These are phyloP conservation scores for Elsinoe batatas DNA, from an alignment of 2,329 filamentous ascomycete genomes.

Conservation along the genomic window DNA sequence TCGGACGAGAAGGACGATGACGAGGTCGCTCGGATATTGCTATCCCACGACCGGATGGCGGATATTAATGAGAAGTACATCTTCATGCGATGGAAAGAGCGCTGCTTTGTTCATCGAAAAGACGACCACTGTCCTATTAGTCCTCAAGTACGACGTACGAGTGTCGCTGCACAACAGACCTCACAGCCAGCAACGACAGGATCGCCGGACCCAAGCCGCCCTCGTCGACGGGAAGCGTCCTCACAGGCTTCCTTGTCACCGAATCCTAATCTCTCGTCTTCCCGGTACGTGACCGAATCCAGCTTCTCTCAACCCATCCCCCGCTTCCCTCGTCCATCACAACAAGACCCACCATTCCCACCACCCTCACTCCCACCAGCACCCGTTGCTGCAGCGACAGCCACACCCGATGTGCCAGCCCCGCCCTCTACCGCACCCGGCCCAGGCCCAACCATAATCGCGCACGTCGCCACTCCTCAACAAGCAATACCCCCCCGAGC, in stretches of 20 bases:
- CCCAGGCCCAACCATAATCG: constrained; percentile 4
- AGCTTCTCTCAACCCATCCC: constrained; percentile 10
- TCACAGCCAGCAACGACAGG: neutral
- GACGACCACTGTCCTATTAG: constrained; percentile 19
- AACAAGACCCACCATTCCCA: constrained; percentile 2
- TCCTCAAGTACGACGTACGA: constrained; percentile 1
- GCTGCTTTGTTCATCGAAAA: constrained; percentile 35
- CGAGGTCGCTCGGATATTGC: constrained; percentile 35
- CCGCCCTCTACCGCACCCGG: constrained; percentile 3
- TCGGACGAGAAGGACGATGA: constrained; percentile 24
- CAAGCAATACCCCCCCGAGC: neutral
- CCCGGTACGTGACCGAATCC: neutral
- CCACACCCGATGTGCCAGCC: neutral
- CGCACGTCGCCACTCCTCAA: neutral
- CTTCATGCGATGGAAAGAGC: constrained; percentile 49
- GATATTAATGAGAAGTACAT: constrained; percentile 40
- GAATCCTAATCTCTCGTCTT: neutral
- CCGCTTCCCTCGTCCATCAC: constrained; percentile 2
- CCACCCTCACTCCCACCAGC: constrained; percentile 4
- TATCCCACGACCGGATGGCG: constrained; percentile 31
- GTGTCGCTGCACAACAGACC: neutral
- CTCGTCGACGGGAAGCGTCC: neutral
- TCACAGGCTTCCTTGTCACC: neutral
- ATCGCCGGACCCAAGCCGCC: neutral
- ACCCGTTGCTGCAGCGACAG: neutral